Base-by-base conservation (phyloP, 192 early-diverging fungal species). In the Radiomyces spectabilis region DNA sequence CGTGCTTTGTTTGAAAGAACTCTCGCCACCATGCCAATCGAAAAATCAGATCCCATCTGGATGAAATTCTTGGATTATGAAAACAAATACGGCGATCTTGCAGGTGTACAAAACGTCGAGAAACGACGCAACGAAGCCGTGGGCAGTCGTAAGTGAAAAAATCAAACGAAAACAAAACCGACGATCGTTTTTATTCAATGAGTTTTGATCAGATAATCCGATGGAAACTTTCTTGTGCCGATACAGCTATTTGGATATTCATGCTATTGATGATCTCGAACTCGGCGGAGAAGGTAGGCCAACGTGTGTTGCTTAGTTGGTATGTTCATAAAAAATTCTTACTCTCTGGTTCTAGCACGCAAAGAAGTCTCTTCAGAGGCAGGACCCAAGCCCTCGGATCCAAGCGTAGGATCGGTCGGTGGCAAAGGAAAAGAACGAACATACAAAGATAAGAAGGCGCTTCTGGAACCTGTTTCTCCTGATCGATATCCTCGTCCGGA, bases 1-100 rank as follows among this genome's bases (percentile, higher is more conserved):
- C 74, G 90, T 27, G 91, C 95, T 1, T 51, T 94, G 55, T 95
- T 95, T 75, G 93, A 98, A 65, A 75, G 91, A 30, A 84, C 92
- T n/a, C 71, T 95, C 24, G 68, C 81, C 33, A 72, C 76, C 1
- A 69, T 87, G 48, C 76, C 85, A 15, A 67, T 82, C 7, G 82
- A 86, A 22, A 81, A 87, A 27, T 76, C 90, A 12, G 71, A 65
- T 10, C 77, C 80, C 8, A 74, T 98, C 8, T 98, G 95, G 95
- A 59, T 72, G 34, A 85, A 82, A 63, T 87, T 91, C 54, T 73
- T 88, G 6, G 81, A 86, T 24, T 92, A 93, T 62, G 92, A 94
- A 61, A 86, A 79, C 68, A 81, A 86, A 48, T 93, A 89, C 68
- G 92, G 93, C 8, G 92, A 98, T 67, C 66, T 94, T 51, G 51